Evolutionary conservation across 352 stramenopile species (phyloP), one percentile per base, ranked within the genome.

Genomic region (Pythium coloratum): DNA sequence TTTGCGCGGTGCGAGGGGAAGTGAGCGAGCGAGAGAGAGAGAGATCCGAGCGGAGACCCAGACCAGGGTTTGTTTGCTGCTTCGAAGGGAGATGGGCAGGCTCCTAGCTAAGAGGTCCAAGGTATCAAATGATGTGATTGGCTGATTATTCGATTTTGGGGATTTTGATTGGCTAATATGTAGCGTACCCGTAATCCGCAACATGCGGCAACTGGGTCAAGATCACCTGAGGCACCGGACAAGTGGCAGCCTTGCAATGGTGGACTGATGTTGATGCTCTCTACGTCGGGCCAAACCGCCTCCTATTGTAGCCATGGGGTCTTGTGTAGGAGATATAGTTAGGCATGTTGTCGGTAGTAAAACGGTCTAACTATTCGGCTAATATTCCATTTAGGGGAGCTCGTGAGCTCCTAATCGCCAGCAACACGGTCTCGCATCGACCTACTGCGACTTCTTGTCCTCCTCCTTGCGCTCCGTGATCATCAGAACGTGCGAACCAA

Each of bases 401-500:
- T 51, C 26, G 6, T 6, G 9, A 49, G 16, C 42, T 49, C 1
- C 16, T 26, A 44, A 44, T 44, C 42, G 16, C 20, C 14, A 7
- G 14, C 2, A 16, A 6, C 18, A 20, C 8, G n/a, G 46, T 14
- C 18, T 53, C 46, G 18, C 8, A n/a, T 16, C 42, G 24, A 18
- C 42, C 24, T 16, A 53, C 46, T 53, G 46, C 20, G 46, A 24
- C 73, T 78, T 75, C 53, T 76, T 75, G n/a, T 71, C 55, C 18
- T 69, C 68, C 44, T 77, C 84, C 18, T 80, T 76, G 54, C 84
- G 81, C 61, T 90, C 75, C 20, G 76, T 84, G 66, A 84, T 91
- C 66, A 93, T 76, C 55, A 93, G 64, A 59, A 93, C 72, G 59
- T 93, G 84, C 79, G 78, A 93, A 12, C 84, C 84, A 71, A 93